Evolutionary conservation across 2,329 filamentous ascomycete genomes (phyloP).

Genomic region (Cryoendolithus antarcticus): DNA sequence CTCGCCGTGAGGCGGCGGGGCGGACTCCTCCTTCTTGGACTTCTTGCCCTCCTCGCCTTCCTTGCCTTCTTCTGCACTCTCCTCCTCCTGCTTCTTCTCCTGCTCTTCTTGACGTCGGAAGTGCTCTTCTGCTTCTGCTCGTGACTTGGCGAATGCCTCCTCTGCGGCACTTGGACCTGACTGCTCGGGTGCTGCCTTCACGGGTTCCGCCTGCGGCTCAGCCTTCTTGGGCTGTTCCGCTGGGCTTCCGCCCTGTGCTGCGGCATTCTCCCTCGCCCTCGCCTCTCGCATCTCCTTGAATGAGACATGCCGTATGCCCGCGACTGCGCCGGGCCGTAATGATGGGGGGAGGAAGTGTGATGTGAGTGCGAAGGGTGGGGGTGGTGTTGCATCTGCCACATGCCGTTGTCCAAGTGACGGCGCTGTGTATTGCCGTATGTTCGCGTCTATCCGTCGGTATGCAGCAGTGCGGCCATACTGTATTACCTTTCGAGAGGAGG

Average conservation of each 20-base stretch:
- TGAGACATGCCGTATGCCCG: slow-evolving; percentile 32
- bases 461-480: slow-evolving; percentile 33
- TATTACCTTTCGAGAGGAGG: slow-evolving; percentile 19
- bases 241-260: slow-evolving; percentile 25
- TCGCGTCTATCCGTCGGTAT: slow-evolving; percentile 33
- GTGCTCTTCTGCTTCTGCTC: slow-evolving; percentile 28
- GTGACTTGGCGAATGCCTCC: slow-evolving; percentile 22
- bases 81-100: slow-evolving; percentile 25
- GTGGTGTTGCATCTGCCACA: slow-evolving; percentile 8
- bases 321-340: slow-evolving; percentile 29
- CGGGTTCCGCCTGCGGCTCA: slow-evolving; percentile 15
- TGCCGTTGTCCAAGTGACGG: slow-evolving; percentile 16
- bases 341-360: slow-evolving; percentile 32
- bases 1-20: slow-evolving; percentile 88
- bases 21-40: slow-evolving; percentile 56
- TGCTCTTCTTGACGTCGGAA: slow-evolving; percentile 30
- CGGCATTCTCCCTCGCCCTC: slow-evolving; percentile 24
- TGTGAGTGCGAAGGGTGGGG: slow-evolving; percentile 23
- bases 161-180: slow-evolving; percentile 20
- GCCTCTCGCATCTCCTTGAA: slow-evolving; percentile 27
- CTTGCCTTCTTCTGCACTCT: slow-evolving; percentile 30
- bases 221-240: slow-evolving; percentile 20
- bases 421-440: slow-evolving; percentile 16
- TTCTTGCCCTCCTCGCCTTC: slow-evolving; percentile 40
- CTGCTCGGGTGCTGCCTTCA: slow-evolving; percentile 17